Base-by-base conservation (phyloP, 768 basidiomycete species). In the Leccinum variicolor region DNA sequence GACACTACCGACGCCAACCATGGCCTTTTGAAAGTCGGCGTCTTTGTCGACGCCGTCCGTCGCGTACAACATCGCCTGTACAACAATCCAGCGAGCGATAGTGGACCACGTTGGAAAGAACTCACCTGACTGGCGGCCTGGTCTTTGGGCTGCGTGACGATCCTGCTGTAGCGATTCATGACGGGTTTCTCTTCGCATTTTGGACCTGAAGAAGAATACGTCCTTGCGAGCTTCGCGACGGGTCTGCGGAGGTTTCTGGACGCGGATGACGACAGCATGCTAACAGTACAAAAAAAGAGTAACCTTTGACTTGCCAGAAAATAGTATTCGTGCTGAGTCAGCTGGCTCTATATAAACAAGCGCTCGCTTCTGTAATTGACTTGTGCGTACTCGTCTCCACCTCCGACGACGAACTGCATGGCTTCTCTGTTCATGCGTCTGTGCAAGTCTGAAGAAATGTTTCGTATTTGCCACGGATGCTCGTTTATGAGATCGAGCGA, bases 51-150 rank as follows among this genome's bases (percentile, higher is more conserved):
- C 83, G 29, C 92, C 95, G 34, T 98, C 97, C 1, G 97, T 99
- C n/a, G 94, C 97, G 74, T 94, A 99, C 50, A 99, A 78, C 97
- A 99, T 98, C 33, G 97, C 97, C 92, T 96, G 66, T 23, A 21
- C 6, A 54, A 26, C 6, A 36, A 62, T 45, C 54, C 28, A 19
- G 50, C n/a, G 0, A 11, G 19, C 9, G 46, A 53, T 26, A 23
- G 14, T 21, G 7, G 26, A 60, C 45, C 51, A 52, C 9, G 19
- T 28, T 28, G 46, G 9, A 26, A 21, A 25, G 19, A 36, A 60
- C 67, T 23, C 63, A 86, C 91, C 84, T 98, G 95, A 70, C 91
- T 93, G 31, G 95, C 96, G 33, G 92, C 96, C 73, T 99, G 96
- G 66, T 87, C 86, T 73, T 98, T 99, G 28, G 92, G 88, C 69